Base-by-base conservation (phyloP, 2,329 filamentous ascomycete species). In the Alternaria incomplexa region DNA sequence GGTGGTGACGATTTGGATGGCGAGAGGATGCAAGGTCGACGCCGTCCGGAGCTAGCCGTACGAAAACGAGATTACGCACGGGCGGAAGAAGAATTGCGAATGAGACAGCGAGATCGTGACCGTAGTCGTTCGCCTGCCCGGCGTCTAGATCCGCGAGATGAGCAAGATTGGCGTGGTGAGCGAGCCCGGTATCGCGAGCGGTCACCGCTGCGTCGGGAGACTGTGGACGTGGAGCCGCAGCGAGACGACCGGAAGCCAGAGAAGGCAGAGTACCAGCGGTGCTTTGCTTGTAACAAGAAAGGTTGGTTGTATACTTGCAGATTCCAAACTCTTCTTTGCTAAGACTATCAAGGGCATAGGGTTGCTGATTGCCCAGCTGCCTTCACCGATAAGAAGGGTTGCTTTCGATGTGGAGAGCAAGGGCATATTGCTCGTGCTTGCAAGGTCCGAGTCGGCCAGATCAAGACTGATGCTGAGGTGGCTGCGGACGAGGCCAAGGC, bases 41-140 rank as follows among this genome's bases (percentile, higher is more conserved):
- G 23, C 7, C 58, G 51, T 5, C 51, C 52, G 4, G 5, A 20
- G 3, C 52, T 23, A 0, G 26, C 13, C 1, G 13, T 44, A 10
- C 51, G 58, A 3, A 17, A 22, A 6, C 54, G 46, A 8, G 20
- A 17, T 22, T 53, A 51, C 10, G 54, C 53, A 11, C 10, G 8
- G 26, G 45, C 17, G 9, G 46, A 51, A 51, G 53, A 23, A 5
- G 8, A 25, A 4, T 9, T 40, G 15, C 20, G 20, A 36, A 20
- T 4, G 10, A 20, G 17, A n/a, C 20, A 25, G 20, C 25, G 17
- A 25, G 9, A 51, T 17, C n/a, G 26, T 11, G 12, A 25, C 0
- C 47, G 57, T 8, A 63, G 61, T 26, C 52, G 17, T 23, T 63
- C 61, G n/a, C 61, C 61, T 55, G 61, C 26, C n/a, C 58, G 36